Conservation (phyloP, 2,329 filamentous ascomycete species). For the Iodosphaeria phyllophila region DNA sequence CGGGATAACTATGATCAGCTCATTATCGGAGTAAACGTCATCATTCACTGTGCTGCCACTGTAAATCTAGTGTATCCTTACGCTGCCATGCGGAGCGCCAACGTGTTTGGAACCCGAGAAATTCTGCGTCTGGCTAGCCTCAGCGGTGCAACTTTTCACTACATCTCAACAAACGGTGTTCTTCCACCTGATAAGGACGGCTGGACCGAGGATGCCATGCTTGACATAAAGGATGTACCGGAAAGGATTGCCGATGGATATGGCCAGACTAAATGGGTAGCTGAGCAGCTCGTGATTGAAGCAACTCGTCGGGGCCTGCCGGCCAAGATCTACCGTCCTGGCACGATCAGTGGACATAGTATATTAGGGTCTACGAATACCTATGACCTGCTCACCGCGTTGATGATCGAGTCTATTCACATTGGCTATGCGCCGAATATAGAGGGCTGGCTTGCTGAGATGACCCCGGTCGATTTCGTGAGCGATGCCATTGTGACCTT, state of each 20-base stretch:
- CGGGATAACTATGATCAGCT: slow-evolving; percentile 46
- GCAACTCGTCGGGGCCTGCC: slow-evolving; percentile 50
- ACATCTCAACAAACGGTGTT: slow-evolving; percentile 67
- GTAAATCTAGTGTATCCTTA: slow-evolving; percentile 74
- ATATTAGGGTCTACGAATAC: slow-evolving; percentile 57
- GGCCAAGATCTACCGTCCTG: slow-evolving; percentile 51
- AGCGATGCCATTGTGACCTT: slow-evolving; percentile 56
- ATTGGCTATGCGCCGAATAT: slow-evolving; percentile 53
- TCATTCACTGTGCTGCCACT: slow-evolving; percentile 60
- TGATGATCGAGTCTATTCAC: slow-evolving; percentile 60
- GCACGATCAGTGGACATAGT: slow-evolving; percentile 66
- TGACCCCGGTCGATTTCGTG: slow-evolving; percentile 72
- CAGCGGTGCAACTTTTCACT: slow-evolving; percentile 54
- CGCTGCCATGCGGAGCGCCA: slow-evolving; percentile 53
- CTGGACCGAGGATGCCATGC: slow-evolving; percentile 51
- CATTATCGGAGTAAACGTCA: slow-evolving; percentile 46
- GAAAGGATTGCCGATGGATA: slow-evolving; percentile 54
- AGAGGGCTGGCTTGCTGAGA: slow-evolving; percentile 60
- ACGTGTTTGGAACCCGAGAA: slow-evolving; percentile 63
- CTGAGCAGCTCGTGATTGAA: slow-evolving; percentile 55
- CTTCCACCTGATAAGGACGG: slow-evolving; percentile 50
- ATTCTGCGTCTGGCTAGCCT: slow-evolving; percentile 51
- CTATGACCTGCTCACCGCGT: slow-evolving; percentile 58
- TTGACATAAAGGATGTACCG: slow-evolving; percentile 49
- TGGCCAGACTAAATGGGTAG: slow-evolving; percentile 68